Evolutionary conservation across 1,284 basidiomycete species (phyloP), one percentile per base, ranked within the genome.

Genomic region (Cryptococcus floricola): DNA sequence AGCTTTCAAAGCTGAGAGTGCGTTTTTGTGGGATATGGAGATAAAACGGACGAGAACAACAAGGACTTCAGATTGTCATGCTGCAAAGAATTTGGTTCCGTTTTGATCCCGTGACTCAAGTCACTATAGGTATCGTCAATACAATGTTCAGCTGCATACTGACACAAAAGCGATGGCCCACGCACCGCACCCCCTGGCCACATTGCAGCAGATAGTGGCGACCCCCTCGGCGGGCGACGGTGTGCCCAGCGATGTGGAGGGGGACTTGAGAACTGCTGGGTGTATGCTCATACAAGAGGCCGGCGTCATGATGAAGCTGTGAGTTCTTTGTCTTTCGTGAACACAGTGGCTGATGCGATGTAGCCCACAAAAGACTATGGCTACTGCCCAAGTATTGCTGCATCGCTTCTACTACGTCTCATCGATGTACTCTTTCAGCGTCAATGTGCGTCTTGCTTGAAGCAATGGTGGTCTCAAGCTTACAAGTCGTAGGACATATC

Each of bases 321-420:
- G 68, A 69, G 87, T 77, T n/a, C 13, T 28, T n/a, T 25, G 16
- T 39, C 7, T 12, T 18, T 18, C 38, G 45, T 39, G 14, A 27
- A 51, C 42, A 14, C 43, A 37, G 6, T 48, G 38, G 27, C 10
- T 46, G 19, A 9, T 31, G 27, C 54, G 39, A 28, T 18, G 64
- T 54, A 96, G 93, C 72, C 96, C 97, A 59, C 96, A 99, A 74
- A 91, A 93, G 43, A 93, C 93, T 7, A 90, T 96, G 66, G 92
- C 95, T 5, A 91, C 92, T 0, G 96, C 96, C 0, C 94, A 98
- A 72, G 91, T 98, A 41, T 78, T 99, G 4, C 95, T 95, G 72
- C 95, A 98, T 63, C 82, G 95, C 31, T 99, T 98, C 81, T 98
- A 88, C 89, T 98, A 86, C 78, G 91, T 96, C 16, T 87, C 89